Base-by-base conservation (phyloP, 345 rosid genomes). In the Eucalyptus brandiana region DNA sequence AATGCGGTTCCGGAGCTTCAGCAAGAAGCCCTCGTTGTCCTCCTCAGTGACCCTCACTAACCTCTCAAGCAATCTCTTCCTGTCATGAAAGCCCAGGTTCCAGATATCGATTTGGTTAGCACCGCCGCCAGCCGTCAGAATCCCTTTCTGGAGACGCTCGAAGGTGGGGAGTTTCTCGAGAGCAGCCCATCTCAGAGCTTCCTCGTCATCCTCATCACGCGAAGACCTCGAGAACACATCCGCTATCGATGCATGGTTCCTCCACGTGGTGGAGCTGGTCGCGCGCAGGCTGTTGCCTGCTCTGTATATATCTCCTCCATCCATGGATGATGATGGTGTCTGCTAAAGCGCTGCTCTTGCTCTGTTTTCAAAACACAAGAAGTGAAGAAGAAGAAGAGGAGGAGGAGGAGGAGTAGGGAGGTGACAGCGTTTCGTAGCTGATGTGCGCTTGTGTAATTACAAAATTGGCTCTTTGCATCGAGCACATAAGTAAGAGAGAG, bases 171-270 rank as follows among this genome's bases (percentile, higher is more conserved):
- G 91, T 89, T 83, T 94, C 92, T 95, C 95, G 7, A 95, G 88
- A 18, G 95, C 96, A 24, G 96, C 95, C 95, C 96, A 95, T 86
- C 62, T 92, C 30, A 95, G 91, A 42, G 95, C 95, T 56, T 94
- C 94, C 80, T 94, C 95, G 60, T 94, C 95, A 26, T 93, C 94
- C 86, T 93, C 95, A 6, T 91, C 93, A 40, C 92, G 85, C 7
- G 89, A 90, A 6, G 96, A 94, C 89, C 86, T 87, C 28, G 95
- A 93, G 76, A 93, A 94, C 14, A 51, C 94, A 3, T 92, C 92
- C 67, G 11, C 13, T 17, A 60, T 80, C 15, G 16, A 81, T 18
- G 7, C 80, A 18, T 18, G 80, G 86, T 87, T 90, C 87, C 93
- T 90, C 93, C 92, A 90, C 45, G 67, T 60, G 2, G 90, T 51